Conservation (phyloP, 306 rosid genomes). For the Elaeagnus macrophylla region DNA sequence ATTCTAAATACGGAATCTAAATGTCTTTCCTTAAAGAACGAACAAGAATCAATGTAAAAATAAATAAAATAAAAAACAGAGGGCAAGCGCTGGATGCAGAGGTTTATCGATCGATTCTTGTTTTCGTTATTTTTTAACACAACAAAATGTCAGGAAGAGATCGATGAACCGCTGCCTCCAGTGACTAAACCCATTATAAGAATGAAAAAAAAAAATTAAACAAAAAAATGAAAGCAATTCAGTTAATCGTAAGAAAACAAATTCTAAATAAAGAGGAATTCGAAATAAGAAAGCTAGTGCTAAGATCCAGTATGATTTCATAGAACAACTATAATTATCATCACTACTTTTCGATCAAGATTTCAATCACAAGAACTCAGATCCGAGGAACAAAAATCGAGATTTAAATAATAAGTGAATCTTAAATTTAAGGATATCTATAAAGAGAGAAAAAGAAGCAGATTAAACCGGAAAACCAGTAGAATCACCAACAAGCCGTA, state of each 20-base stretch:
- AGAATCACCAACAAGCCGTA: conserved; percentile 29
- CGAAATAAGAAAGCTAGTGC: neutral
- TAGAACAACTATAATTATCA: neutral
- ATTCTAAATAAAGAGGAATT: neutral
- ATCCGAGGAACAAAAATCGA: conserved; percentile 27
- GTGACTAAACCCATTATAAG: conserved; percentile 46
- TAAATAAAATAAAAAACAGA: no score
- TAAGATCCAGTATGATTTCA: conserved; percentile 17
- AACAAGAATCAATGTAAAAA: no score
- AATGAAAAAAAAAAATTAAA: neutral
- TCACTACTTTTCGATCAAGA: neutral
- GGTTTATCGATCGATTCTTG: conserved; percentile 99
- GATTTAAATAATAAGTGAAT: neutral
- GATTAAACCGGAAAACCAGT: conserved; percentile 38
- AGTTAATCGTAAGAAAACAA: conserved; percentile 1
- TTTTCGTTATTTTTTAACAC: conserved; percentile 35
- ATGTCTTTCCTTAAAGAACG: no score
- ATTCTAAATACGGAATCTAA: no score
- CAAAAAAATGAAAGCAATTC: neutral
- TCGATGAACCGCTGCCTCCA: conserved; percentile 99
- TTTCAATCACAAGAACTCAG: conserved; percentile 16
- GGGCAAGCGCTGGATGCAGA: conserved; percentile 99
- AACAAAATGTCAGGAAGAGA: conserved; percentile 76
- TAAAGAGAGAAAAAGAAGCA: conserved; percentile 12
- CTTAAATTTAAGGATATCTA: conserved; percentile 1